Conservation (phyloP, 176 grass and related monocot genomes). For the Triticum turgidum region DNA sequence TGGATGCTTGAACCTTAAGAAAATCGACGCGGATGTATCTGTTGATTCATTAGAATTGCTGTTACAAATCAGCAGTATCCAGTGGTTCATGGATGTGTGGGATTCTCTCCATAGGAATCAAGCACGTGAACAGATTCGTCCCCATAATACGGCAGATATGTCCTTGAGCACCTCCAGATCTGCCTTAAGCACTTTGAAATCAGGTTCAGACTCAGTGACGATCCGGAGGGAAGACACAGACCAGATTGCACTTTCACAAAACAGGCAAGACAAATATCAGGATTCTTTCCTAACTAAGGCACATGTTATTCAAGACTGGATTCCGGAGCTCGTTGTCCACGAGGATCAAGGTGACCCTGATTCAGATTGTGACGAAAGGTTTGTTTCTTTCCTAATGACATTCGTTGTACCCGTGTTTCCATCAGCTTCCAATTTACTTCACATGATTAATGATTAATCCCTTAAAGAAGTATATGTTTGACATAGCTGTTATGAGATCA, state of each 20-base stretch:
- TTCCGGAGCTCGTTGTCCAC: slow-evolving; percentile 54
- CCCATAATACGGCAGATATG: slow-evolving; percentile 45
- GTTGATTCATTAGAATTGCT: slow-evolving; percentile 76
- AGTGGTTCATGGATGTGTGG: slow-evolving; percentile 62
- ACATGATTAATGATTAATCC: slow-evolving; percentile 12
- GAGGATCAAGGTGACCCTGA: slow-evolving; percentile 57
- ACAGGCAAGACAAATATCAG: slow-evolving; percentile 53
- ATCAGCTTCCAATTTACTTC: not conserved
- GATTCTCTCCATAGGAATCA: slow-evolving; percentile 55
- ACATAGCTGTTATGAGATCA: not conserved
- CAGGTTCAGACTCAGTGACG: slow-evolving; percentile 41
- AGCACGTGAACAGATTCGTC: slow-evolving; percentile 28
- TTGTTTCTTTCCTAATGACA: slow-evolving; percentile 29
- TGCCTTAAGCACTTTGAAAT: slow-evolving; percentile 24
- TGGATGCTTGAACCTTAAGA: slow-evolving; percentile 73
- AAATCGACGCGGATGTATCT: slow-evolving; percentile 77
- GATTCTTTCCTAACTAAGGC: slow-evolving; percentile 70
- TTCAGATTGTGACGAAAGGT: slow-evolving; percentile 90
- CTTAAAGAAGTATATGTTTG: not conserved
- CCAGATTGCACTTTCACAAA: slow-evolving; percentile 38
- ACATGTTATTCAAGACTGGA: slow-evolving; percentile 83
- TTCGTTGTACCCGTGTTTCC: not conserved
- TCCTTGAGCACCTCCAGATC: slow-evolving; percentile 36
- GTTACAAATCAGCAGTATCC: slow-evolving; percentile 71
- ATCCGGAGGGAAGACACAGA: slow-evolving; percentile 19